Base-by-base conservation (phyloP, 2,329 filamentous ascomycete species). In the Beauveria medogensis region DNA sequence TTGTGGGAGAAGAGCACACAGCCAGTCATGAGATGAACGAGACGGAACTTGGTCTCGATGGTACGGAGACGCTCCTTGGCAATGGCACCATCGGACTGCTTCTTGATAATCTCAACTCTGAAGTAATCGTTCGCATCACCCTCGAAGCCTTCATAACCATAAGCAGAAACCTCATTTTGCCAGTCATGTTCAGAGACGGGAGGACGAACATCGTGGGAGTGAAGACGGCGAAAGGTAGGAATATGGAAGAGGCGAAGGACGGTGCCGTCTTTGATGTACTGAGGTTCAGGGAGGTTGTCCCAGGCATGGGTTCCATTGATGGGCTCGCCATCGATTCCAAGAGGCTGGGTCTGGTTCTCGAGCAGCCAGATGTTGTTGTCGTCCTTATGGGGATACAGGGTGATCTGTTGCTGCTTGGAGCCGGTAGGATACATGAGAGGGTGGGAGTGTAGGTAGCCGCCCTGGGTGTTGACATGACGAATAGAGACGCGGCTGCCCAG, bases 331-430 rank as follows among this genome's bases (percentile, higher is more conserved):
- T 91, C 84, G 59, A 84, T 78, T 61, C 86, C 87, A 20, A 94
- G 80, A 10, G 94, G 94, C 70, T 97, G 91, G 9, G 94, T 99
- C 77, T 95, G 90, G 74, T 99, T 99, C 79, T 99, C 94, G 61
- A 97, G 73, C 41, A 97, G 77, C 85, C 91, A 99, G 61, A 96
- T 69, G 73, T 99, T 99, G 82, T 99, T 99, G 72, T 96, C 91
- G 69, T 99, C 94, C 82, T 97, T 97, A 82, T 99, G 94, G 8
- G 94, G 94, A 70, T 99, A 99, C 3, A 99, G 85, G 1, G 94
- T 99, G 68, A 99, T 91, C 74, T 99, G 94, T 74, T 99, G 94
- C 77, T 99, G 95, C 80, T 97, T 95, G 82, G 92, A 97, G 66
- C 94, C 94, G 9, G 87, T 91, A 3, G 94, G 94, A 73, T 97